phyloP scores from a whole-genome alignment of 169 alveolate genomes.

The Plasmodium chabaudi region DNA sequence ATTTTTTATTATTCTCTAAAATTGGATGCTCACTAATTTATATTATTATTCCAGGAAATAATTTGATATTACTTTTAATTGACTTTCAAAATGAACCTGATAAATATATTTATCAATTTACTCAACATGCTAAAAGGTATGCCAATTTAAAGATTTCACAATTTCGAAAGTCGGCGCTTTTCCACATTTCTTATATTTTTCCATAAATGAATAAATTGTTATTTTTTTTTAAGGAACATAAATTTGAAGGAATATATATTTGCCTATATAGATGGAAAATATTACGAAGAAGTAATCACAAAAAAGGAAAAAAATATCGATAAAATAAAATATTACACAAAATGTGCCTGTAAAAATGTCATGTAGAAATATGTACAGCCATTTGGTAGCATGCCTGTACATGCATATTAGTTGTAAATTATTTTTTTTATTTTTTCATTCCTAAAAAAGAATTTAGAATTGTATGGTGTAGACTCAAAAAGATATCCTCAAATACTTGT shows the following conservation, averaged over 20 bases:
- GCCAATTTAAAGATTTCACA: no score
- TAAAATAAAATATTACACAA: neutral
- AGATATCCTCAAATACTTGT: conserved; percentile 47
- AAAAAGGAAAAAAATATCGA: neutral
- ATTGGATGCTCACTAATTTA: neutral
- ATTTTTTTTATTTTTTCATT: neutral
- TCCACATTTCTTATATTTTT: no score
- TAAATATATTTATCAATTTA: conserved; percentile 11
- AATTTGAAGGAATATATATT: conserved; percentile 32
- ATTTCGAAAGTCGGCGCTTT: no score
- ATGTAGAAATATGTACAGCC: no score
- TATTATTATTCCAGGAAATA: conserved; percentile 35
- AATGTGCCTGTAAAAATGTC: no score
- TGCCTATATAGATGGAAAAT: conserved; percentile 65
- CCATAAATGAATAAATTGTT: no score
- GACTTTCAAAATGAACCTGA: conserved; percentile 24
- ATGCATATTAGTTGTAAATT: neutral
- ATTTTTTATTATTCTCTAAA: neutral
- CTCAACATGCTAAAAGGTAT: conserved; percentile 52
- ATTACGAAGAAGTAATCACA: conserved; percentile 48
- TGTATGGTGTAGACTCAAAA: conserved; percentile 45
- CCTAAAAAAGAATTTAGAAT: conserved; percentile 33
- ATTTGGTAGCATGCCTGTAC: no score
- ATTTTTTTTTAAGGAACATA: conserved; percentile 29
- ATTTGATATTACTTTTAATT: conserved; percentile 48